Base-by-base conservation (phyloP, 1,284 basidiomycete species). In the Pseudozyma sp. region DNA sequence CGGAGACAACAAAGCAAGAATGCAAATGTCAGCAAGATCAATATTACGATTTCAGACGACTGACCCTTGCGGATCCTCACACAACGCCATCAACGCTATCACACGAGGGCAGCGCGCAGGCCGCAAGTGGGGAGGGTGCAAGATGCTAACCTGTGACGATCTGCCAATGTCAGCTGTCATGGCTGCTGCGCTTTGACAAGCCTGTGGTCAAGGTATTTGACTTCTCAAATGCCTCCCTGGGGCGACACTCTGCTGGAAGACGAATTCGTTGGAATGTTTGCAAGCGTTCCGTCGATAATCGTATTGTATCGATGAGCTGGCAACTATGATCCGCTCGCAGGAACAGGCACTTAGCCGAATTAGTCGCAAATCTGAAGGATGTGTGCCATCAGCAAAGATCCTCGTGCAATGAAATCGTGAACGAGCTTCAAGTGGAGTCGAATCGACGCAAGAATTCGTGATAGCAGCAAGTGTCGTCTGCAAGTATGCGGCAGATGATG, bases 81-180 rank as follows among this genome's bases (percentile, higher is more conserved):
- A 57, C 16, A 44, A 16, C 3, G 9, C 2, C 14, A 10, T 10
- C 43, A 19, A 44, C 16, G 10, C 16, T 10, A 18, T n/a, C 43
- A 44, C 7, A 10, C 13, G 19, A 36, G 34, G 18, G 8, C 16
- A 38, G 18, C n/a, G 47, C 19, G 19, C 25, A 40, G 38, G 19
- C 34, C 19, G 10, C 8, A 36, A 12, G 12, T 38, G 10, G 11
- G 35, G 13, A 52, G 19, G 39, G 19, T 40, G 48, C 38, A 38
- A 43, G 54, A 59, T 59, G 63, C 55, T 62, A 59, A 67, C 51
- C 63, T 62, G 70, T 34, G 48, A 48, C 57, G 73, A 67, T 58
- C 68, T 68, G 36, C 59, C 68, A 47, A 62, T 60, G 48, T 76
- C 73, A 51, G 68, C 64, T 34, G 73, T 68, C 73, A 76, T 76